Evolutionary conservation across 208 protist genomes (phyloP).

Genomic region (Crithidia bombi): DNA sequence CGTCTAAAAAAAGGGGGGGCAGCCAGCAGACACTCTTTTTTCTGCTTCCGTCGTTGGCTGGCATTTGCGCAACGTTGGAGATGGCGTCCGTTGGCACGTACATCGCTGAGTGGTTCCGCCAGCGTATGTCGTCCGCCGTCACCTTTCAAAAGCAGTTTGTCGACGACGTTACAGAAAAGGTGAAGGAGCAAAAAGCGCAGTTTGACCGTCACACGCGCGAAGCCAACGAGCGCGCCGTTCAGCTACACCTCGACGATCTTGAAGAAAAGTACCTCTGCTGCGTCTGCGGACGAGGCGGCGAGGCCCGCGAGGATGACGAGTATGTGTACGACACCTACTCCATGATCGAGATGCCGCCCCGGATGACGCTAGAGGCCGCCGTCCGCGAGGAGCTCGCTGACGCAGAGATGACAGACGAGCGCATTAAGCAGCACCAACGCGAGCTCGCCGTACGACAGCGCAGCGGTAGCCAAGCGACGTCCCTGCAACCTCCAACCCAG

Average conservation of each 20-base stretch:
- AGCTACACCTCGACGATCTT: conserved; percentile 76
- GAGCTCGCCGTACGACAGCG: conserved; percentile 15
- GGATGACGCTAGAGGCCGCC: conserved; percentile 37
- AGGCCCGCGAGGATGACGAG: conserved; percentile 65
- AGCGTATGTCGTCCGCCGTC: conserved; percentile 65
- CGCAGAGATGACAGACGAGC: conserved; percentile 28
- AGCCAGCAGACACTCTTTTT: too few relatives aligned
- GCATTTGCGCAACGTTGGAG: background rate
- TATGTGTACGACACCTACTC: conserved; percentile 65
- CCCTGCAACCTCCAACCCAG: background rate
- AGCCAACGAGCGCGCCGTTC: conserved; percentile 58
- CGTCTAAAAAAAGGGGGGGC: background rate
- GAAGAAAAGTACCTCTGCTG: conserved; percentile 87
- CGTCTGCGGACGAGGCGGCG: conserved; percentile 73
- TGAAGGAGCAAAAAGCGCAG: conserved; percentile 61
- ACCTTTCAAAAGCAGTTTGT: conserved; percentile 86
- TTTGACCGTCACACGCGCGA: conserved; percentile 58
- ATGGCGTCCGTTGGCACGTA: conserved; percentile 27
- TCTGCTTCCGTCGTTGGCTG: background rate
- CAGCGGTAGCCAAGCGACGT: background rate
- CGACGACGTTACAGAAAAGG: conserved; percentile 66
- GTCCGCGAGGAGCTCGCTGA: conserved; percentile 26
- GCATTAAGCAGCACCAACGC: conserved; percentile 31
- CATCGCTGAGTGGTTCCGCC: conserved; percentile 47
- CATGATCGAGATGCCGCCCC: conserved; percentile 57